Evolutionary conservation across 2,329 filamentous ascomycete species (phyloP).

Genomic region (Graphilbum sp.): DNA sequence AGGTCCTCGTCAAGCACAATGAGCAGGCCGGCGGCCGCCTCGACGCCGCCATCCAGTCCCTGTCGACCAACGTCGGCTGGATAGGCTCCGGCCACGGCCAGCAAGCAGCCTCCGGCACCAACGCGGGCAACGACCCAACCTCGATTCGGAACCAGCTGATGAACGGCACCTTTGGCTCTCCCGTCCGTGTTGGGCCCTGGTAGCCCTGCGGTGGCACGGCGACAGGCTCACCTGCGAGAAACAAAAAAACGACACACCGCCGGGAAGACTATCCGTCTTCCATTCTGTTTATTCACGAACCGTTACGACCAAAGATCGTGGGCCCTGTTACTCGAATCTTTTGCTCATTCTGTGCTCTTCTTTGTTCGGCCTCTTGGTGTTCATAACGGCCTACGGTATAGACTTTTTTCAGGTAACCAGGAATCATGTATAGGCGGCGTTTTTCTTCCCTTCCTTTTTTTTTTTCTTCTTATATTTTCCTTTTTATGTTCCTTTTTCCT

Average conservation of each 20-base stretch:
- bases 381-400: slow-evolving; percentile 1
- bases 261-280: not conserved
- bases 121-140: slow-evolving; percentile 26
- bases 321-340: not conserved
- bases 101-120: slow-evolving; percentile 1
- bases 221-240: not conserved
- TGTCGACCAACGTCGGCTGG: slow-evolving; percentile 64
- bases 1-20: slow-evolving; percentile 74
- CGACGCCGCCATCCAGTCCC: slow-evolving; percentile 60
- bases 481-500: not conserved
- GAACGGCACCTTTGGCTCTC: slow-evolving; percentile 40
- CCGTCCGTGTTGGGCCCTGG: slow-evolving; percentile 47
- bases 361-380: slow-evolving; percentile 1
- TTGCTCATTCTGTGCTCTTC: not conserved
- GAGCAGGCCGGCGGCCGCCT: slow-evolving; percentile 71
- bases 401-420: slow-evolving; percentile 3
- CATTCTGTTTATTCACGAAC: slow-evolving; percentile 4
- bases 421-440: slow-evolving; percentile 7
- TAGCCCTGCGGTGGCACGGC: too few species aligned
- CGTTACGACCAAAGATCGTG: slow-evolving; percentile 5
- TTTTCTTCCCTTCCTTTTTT: slow-evolving; percentile 1
- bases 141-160: slow-evolving; percentile 48
- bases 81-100: slow-evolving; percentile 38
- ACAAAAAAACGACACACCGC: too few species aligned
- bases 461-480: not conserved